Base-by-base conservation (phyloP, 2,329 filamentous ascomycete genomes). In the Cladophialophora immunda region DNA sequence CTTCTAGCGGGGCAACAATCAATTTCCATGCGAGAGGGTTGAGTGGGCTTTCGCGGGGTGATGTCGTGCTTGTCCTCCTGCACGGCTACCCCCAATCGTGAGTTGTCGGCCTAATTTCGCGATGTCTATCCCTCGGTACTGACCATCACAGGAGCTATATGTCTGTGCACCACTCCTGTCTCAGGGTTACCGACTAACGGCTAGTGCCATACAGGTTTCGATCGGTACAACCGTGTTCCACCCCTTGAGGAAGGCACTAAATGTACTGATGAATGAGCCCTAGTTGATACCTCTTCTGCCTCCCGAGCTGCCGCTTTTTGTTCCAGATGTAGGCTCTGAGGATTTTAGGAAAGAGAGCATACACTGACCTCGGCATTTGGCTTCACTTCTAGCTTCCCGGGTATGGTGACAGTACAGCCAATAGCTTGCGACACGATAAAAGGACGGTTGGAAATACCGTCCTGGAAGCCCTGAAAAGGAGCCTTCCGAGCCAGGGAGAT, bases 391-490 rank as follows among this genome's bases (percentile, higher is more conserved):
- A 47, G 41, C 41, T 47, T 22, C 41, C 41, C 41, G 41, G 41
- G 4, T 47, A 47, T 47, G 41, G 41, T 19, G 41, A 47, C 41
- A 47, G 41, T 19, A 25, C 41, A 22, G 41, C 53, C 53, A 55
- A 30, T 55, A 13, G 53, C 25, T 55, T 36, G 53, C 27, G 17
- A 25, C 75, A 75, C 68, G 76, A 78, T 71, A 82, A 82, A 71
- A 75, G 76, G n/a, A 76, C 75, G 25, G 75, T 81, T 47, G 81
- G 81, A 17, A 68, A 70, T 7, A 75, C 78, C 30, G 75, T 84
- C 59, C 73, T 84, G 55, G 73, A 77, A 65, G 76, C 77, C 9
- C 74, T 82, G 5, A 64, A 72, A 17, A 64, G 70, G 5, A 68
- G 76, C 36, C 77, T 82, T 61, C 66, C 22, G 8, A 54, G 64